Evolutionary conservation across 768 basidiomycete species (phyloP).

Genomic region (Sporobolomyces phaffii): DNA sequence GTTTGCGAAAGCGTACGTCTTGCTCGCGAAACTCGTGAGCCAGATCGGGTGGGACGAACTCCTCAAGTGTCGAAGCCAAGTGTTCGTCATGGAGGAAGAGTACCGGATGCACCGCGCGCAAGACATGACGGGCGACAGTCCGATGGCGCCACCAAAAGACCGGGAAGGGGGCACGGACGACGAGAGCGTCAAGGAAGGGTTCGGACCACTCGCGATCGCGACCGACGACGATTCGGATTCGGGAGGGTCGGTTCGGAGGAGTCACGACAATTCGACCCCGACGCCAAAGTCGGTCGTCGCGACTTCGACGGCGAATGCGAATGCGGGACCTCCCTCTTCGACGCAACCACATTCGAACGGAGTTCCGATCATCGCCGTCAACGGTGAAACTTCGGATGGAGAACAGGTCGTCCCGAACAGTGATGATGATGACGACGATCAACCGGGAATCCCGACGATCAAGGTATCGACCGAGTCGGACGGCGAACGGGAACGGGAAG

Average conservation of each 20-base stretch:
- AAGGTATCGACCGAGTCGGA: conserved; percentile 68
- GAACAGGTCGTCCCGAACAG: conserved; percentile 41
- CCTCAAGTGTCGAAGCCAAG: conserved; percentile 81
- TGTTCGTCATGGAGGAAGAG: conserved; percentile 99
- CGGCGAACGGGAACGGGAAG: conserved; percentile 56
- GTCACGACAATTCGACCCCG: conserved; percentile 50
- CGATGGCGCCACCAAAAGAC: conserved; percentile 15
- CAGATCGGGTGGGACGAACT: conserved; percentile 99
- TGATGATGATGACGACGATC: conserved; percentile 46
- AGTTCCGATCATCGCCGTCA: conserved; percentile 46
- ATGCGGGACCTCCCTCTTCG: conserved; percentile 46
- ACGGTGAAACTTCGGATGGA: conserved; percentile 38
- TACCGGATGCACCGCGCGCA: conserved; percentile 92
- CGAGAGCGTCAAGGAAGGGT: conserved; percentile 41
- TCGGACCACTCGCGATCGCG: conserved; percentile 56
- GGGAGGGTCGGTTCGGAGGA: conserved; percentile 29
- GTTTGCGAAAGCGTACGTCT: conserved; percentile 86
- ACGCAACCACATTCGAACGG: conserved; percentile 8
- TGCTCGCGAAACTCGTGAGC: conserved; percentile 82
- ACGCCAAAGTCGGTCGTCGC: conserved; percentile 60
- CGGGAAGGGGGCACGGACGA: conserved; percentile 46
- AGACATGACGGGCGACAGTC: conserved; percentile 34
- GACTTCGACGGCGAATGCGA: conserved; percentile 31
- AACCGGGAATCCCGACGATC: conserved; percentile 58
- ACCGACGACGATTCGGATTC: conserved; percentile 49